A percentile compares a stretch with the other conserved stretches of the same genome.
Evolutionary conservation across 768 basidiomycete genomes (phyloP).

Genomic region (Leucogyrophana mollusca): DNA sequence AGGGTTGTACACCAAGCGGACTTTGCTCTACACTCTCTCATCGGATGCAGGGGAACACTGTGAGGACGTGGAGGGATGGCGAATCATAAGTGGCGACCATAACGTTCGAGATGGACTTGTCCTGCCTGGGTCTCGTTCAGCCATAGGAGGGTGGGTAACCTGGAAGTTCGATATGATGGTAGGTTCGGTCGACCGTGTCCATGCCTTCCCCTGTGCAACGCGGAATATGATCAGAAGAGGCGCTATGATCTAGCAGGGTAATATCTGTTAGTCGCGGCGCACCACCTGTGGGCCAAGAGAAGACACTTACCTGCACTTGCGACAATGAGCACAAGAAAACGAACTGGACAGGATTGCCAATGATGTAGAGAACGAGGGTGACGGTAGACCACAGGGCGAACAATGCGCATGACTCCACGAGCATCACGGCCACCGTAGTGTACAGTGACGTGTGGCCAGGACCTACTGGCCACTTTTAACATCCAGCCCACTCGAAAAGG

Average conservation of each 20-base stretch:
- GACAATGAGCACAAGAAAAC: neutral
- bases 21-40: no score
- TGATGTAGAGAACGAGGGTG: conserved; percentile 5
- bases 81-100: no score
- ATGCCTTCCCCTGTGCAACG: conserved; percentile 34
- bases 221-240: conserved; percentile 38
- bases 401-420: conserved; percentile 11
- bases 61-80: no score
- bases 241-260: conserved; percentile 32
- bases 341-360: neutral
- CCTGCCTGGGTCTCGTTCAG: no score
- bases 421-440: conserved; percentile 8
- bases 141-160: neutral
- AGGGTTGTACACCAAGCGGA: no score
- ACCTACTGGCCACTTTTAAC: neutral
- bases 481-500: neutral
- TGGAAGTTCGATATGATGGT: neutral
- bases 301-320: neutral
- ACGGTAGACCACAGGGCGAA: conserved; percentile 11
- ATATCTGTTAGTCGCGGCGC: neutral
- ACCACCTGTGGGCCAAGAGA: no score
- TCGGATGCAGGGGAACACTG: no score
- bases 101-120: no score
- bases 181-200: conserved; percentile 15
- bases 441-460: conserved; percentile 1